These are phyloP conservation scores for Alternaria arbusti DNA, from an alignment of 2,329 filamentous ascomycete genomes.

Conservation along the genomic window DNA sequence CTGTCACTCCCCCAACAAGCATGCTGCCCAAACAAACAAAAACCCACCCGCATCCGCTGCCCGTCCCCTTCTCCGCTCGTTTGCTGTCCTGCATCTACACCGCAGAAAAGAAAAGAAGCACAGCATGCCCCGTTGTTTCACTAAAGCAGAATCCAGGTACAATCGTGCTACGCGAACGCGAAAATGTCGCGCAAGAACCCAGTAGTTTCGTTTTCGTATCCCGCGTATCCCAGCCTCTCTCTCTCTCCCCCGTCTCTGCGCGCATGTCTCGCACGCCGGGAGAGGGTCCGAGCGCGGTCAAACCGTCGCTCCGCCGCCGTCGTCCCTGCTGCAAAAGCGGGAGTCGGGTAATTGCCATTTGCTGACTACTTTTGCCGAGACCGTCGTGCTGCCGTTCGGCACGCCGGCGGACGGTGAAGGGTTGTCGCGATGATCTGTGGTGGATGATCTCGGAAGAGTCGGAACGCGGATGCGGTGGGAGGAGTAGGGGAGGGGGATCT, in stretches of 20 bases:
- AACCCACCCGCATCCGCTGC: not conserved
- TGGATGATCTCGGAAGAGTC: not conserved
- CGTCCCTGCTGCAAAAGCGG: constrained; percentile 5
- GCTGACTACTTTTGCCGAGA: not conserved
- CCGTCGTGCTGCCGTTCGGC: constrained; percentile 1
- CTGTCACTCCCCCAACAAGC: constrained; percentile 2
- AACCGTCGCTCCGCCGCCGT: not conserved
- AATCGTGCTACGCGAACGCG: not conserved
- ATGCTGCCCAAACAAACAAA: constrained; percentile 1
- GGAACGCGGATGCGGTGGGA: not conserved
- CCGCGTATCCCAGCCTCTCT: not conserved
- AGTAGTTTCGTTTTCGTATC: constrained; percentile 6
- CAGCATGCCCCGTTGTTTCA: constrained; percentile 8
- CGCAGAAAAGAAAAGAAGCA: not conserved
- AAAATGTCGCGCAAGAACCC: constrained; percentile 3
- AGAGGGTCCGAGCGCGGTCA: constrained; percentile 1
- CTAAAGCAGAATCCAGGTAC: not conserved
- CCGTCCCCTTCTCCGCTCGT: not conserved
- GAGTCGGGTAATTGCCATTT: constrained; percentile 14
- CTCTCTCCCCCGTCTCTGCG: not conserved
- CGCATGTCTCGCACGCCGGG: constrained; percentile 4
- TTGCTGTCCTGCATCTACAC: not conserved
- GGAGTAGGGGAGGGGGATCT: not conserved
- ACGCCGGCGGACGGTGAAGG: constrained; percentile 3
- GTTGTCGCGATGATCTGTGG: constrained; percentile 1